Percentiles rank a stretch among this genome's conserved stretches.
Conservation (phyloP, 2,329 filamentous ascomycete species). For the Neonectria sp. region DNA sequence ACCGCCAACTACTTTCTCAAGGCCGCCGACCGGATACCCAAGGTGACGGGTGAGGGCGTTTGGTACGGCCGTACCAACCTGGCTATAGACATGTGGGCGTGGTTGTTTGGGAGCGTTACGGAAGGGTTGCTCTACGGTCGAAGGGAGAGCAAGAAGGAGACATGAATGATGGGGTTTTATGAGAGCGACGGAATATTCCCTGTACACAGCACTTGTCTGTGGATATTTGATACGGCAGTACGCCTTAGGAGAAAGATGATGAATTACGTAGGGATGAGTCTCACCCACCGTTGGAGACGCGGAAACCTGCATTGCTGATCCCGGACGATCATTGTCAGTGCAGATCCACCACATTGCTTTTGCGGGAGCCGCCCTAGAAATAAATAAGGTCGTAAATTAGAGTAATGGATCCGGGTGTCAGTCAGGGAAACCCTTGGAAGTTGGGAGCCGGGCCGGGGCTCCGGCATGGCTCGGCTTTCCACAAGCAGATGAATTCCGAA, state of each 20-base stretch:
- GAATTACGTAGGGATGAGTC: background rate
- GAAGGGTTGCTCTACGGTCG: slow-evolving; percentile 51
- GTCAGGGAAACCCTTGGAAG: background rate
- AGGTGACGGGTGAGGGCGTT: slow-evolving; percentile 51
- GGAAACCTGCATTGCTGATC: background rate
- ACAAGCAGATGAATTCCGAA: background rate
- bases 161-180: background rate
- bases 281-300: background rate
- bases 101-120: slow-evolving; percentile 50
- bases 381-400: no score
- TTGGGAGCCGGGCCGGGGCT: background rate
- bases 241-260: background rate
- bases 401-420: no score
- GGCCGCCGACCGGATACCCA: slow-evolving; percentile 55
- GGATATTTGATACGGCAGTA: background rate
- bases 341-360: background rate
- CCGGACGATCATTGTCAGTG: background rate
- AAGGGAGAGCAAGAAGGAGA: slow-evolving; percentile 44
- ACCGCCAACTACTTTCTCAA: slow-evolving; percentile 55
- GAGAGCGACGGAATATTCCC: background rate
- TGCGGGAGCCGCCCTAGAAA: background rate
- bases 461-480: background rate
- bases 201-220: background rate
- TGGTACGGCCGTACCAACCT: slow-evolving; percentile 56
- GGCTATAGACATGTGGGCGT: slow-evolving; percentile 49